Percentiles rank a stretch among this genome's conserved stretches.
Evolutionary conservation across 2,329 filamentous ascomycete genomes (phyloP).

Genomic region (Fusarium denticulatum): DNA sequence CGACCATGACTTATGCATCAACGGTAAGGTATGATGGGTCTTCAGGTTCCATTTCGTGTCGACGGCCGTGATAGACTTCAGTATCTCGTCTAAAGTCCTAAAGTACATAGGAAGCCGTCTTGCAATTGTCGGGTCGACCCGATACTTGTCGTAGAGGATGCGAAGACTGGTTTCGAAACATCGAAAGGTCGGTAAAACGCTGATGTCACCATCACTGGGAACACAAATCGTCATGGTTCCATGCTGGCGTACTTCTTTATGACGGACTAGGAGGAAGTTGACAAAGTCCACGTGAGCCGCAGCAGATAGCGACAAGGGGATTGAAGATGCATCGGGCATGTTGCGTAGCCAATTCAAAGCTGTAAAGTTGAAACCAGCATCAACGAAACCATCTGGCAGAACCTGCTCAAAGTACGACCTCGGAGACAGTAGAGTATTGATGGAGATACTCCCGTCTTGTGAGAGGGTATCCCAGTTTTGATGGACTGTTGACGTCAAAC

Average conservation of each 20-base stretch:
- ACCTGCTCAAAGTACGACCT: not conserved
- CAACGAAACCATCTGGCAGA: not conserved
- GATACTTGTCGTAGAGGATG: not conserved
- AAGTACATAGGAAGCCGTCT: not conserved
- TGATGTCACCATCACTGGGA: not conserved
- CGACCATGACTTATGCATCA: not conserved
- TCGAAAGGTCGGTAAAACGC: not conserved
- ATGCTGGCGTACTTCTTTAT: not conserved
- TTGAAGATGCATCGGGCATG: not conserved
- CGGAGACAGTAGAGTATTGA: not conserved
- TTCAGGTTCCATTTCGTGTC: not conserved
- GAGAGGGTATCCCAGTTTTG: not conserved
- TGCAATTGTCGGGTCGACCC: not conserved
- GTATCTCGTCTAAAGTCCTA: accelerated
- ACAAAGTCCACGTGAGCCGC: not conserved
- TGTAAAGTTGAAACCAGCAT: not conserved
- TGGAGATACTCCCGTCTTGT: accelerated
- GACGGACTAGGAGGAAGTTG: accelerated
- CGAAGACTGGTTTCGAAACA: not conserved
- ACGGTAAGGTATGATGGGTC: accelerated
- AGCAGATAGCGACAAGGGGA: accelerated
- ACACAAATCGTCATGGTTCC: not conserved
- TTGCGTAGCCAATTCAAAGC: not conserved
- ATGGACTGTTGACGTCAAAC: not conserved
- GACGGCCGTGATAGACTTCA: not conserved